These are phyloP conservation scores for Prunus dulcis DNA, from an alignment of 306 rosid genomes.

Conservation along the genomic window DNA sequence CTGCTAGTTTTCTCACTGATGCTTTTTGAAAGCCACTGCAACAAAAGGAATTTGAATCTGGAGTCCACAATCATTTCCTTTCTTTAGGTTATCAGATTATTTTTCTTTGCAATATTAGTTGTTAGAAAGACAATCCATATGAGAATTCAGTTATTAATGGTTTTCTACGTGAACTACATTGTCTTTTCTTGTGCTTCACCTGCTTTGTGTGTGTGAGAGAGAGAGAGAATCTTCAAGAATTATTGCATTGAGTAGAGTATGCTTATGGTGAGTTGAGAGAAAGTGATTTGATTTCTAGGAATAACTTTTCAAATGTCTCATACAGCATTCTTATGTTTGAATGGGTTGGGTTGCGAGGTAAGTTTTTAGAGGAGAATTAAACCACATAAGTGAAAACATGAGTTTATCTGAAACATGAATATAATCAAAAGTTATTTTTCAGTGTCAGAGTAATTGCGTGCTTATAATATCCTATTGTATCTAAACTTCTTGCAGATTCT, in stretches of 20 bases:
- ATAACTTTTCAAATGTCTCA: not conserved
- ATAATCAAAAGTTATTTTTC: not conserved
- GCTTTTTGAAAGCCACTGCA: not conserved
- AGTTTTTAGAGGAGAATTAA: not conserved
- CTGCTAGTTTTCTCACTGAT: not conserved
- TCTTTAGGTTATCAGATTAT: not conserved
- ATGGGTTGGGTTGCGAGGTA: not conserved
- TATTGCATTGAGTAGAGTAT: not conserved
- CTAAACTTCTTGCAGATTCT: slow-evolving; percentile 1
- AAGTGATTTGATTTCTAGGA: not conserved
- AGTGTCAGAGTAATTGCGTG: not conserved
- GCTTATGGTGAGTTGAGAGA: not conserved
- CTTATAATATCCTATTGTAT: not conserved
- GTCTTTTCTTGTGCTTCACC: not conserved
- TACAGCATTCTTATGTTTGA: not conserved
- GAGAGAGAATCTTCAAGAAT: not conserved
- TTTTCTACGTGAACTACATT: not conserved
- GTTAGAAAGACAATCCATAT: not conserved
- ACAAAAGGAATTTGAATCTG: not conserved
- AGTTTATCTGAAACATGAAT: not conserved
- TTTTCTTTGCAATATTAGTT: not conserved
- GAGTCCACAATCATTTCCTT: not conserved
- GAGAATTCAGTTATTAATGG: not conserved
- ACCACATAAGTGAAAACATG: not conserved
- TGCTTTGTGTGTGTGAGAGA: not conserved